Base-by-base conservation (phyloP, 2,329 filamentous ascomycete species). In the Aspergillus proliferans region DNA sequence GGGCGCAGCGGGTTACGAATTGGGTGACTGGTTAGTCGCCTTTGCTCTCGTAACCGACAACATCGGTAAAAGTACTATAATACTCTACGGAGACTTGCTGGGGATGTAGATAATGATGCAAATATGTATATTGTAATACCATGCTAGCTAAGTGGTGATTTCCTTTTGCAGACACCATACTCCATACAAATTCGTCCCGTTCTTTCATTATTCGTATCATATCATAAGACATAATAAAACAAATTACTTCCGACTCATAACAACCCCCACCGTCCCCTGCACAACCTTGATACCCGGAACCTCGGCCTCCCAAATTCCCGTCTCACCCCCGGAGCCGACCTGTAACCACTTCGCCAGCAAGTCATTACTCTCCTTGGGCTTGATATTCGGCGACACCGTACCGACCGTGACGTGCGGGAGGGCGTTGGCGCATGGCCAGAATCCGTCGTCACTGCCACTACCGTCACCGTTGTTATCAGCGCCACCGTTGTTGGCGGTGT, bases 361-460 rank as follows among this genome's bases (percentile, higher is more conserved):
- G 51, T 88, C 84, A 64, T 98, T 98, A 72, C 91, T 95, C 75
- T 98, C 92, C 70, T 87, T 91, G 0, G 93, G 92, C 73, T 96
- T 97, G 61, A 97, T 82, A 6, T 76, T 69, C 43, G 76, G 70
- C 56, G 84, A 80, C 8, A 83, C 81, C 0, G 93, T 98, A 18
- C 93, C 93, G 6, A 97, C 77, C 0, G 93, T 98, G 51, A 98
- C 82, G 66, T 98, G 93, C 9, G 91, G 83, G 28, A 94, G 77
- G 12, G 77, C 71, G 63, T 98, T 98, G 40, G 81, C 79, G 52
- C 85, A 92, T 48, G 83, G 76, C 82, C 84, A 88, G 15, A 30
- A 30, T 10, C 26, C 26, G 7, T 30, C 26, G 10, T 30, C 9
- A 30, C 26, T 30, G 26, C 26, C 26, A 30, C 26, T 10, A 4